Evolutionary conservation across 345 rosid species (phyloP), one percentile per base, ranked within the genome.

Genomic region (Kandelia obovata): DNA sequence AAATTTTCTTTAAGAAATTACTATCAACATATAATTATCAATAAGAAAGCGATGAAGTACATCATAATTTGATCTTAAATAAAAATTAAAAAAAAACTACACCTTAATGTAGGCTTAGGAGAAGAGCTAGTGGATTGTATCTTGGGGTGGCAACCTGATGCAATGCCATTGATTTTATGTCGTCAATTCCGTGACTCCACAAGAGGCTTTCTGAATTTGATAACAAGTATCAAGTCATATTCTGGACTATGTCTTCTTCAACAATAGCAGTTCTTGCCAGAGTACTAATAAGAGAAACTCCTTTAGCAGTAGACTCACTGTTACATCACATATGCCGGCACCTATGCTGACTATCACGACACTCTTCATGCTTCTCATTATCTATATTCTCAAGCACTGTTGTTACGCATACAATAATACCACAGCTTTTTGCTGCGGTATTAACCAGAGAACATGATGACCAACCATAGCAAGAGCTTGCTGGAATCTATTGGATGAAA

Each of bases 391-490:
- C 98, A 16, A 87, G 81, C 4, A 68, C 81, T 81, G 88, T 62
- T 89, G 98, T 82, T 91, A 91, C 73, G 98, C 90, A 53, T 91
- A 91, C 7, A 93, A 82, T 83, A 91, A 71, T 6, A 96, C 97
- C 1, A 88, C 85, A 16, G 92, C 92, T 6, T 94, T 88, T 6
- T 96, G 98, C 67, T 93, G 91, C 1, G 92, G 95, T 91, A 91
- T 93, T 62, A 93, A 55, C 31, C 96, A 82, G 53, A 91, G 97
- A 32, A 88, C 89, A 58, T 81, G 90, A 59, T 89, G 94, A 52
- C 98, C 95, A 19, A 96, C 96, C 92, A 86, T 88, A 28, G 97
- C 96, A 68, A 97, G 91, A 66, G 93, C 90, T 55, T 97, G 80
- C 65, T 91, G 98, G 64, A 93, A 91, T 52, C 96, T 82, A 28